A percentile compares a stretch with the other conserved stretches of the same genome.
Conservation (phyloP, 495 filamentous ascomycete species). For the Penicillium daleae region DNA sequence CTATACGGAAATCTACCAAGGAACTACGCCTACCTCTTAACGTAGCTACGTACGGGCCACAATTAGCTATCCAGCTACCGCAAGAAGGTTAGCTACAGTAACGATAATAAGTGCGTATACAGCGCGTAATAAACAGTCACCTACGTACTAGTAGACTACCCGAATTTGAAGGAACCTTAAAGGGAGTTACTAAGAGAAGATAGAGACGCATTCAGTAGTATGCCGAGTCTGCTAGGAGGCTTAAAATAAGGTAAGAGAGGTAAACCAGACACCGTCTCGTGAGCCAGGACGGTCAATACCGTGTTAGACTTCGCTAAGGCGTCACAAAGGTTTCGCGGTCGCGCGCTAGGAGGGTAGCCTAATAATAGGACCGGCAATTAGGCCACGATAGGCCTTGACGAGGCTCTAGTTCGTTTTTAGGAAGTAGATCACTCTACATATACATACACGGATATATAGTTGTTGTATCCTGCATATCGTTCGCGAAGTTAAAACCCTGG, state of each 20-base stretch:
- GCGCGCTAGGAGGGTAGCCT: constrained; percentile 35
- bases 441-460: neutral
- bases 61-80: constrained; percentile 20
- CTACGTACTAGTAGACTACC: constrained; percentile 25
- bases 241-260: constrained; percentile 30
- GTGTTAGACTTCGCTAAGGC: constrained; percentile 37
- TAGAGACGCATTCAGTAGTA: constrained; percentile 28
- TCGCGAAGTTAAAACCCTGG: too few relatives aligned
- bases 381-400: constrained; percentile 34
- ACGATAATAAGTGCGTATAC: constrained; percentile 23
- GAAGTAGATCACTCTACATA: neutral
- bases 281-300: constrained; percentile 27
- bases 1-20: constrained; percentile 21
- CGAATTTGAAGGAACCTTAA: constrained; percentile 15
- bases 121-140: constrained; percentile 23
- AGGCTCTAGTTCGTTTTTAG: constrained; percentile 31
- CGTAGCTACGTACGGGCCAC: constrained; percentile 27
- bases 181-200: constrained; percentile 22
- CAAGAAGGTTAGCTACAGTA: constrained; percentile 10
- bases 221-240: constrained; percentile 33
- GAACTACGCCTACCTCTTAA: constrained; percentile 19
- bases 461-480: neutral
- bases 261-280: constrained; percentile 29
- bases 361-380: constrained; percentile 27
- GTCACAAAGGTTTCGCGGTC: constrained; percentile 35